Percentiles rank a stretch among this genome's conserved stretches.
phyloP scores from a whole-genome alignment of 129 eudicot genomes.

The Centrapalus pauciflorus region DNA sequence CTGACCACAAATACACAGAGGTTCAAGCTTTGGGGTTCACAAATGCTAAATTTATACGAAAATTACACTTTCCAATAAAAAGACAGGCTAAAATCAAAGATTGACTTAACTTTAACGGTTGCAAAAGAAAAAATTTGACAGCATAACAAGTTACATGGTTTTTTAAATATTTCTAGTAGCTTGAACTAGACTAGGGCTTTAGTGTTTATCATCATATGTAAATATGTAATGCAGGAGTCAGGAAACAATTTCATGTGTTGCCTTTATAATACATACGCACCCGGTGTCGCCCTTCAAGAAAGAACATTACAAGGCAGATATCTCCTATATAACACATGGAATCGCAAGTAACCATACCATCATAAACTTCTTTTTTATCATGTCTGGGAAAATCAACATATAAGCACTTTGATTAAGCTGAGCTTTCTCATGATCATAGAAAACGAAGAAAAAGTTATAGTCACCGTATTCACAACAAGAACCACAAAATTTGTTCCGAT shows the following conservation, averaged over 20 bases:
- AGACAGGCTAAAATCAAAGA: background rate
- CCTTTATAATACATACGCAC: background rate
- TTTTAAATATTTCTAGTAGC: background rate
- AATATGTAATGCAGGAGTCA: background rate
- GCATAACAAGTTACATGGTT: background rate
- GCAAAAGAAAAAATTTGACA: background rate
- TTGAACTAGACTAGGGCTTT: background rate
- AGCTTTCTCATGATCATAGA: background rate
- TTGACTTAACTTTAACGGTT: background rate
- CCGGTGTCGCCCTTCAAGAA: background rate
- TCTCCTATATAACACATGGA: background rate
- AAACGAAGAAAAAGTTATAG: background rate
- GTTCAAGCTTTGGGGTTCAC: background rate
- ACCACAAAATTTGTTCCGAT: constrained; percentile 7
- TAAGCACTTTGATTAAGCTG: background rate
- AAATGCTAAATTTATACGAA: background rate
- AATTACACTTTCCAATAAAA: background rate
- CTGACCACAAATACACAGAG: background rate
- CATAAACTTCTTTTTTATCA: background rate
- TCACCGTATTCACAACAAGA: background rate
- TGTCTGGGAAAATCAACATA: background rate
- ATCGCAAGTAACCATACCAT: background rate
- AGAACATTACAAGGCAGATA: background rate
- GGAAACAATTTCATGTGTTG: constrained; percentile 3
- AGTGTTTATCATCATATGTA: background rate